Base-by-base conservation (phyloP, 1,139 yeast species). In the Candida neerlandica region DNA sequence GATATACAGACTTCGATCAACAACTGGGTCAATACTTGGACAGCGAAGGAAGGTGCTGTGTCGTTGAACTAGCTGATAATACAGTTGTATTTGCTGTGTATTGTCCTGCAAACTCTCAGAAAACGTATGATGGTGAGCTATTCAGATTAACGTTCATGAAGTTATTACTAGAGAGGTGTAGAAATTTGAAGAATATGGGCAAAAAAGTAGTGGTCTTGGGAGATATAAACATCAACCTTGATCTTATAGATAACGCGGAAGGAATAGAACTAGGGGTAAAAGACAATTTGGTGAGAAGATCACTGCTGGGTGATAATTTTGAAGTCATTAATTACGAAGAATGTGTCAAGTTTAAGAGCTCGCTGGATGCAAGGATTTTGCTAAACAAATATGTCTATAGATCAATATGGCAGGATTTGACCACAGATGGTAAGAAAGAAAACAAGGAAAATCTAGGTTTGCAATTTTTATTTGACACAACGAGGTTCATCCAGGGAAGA, bases 61-160 rank as follows among this genome's bases (percentile, higher is more conserved):
- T 89, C 9, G 69, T 92, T 1, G 98, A 94, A 61, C 62, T 92
- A 27, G 86, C 84, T 0, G 73, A 67, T 51, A 78, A 81, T 54
- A 66, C 84, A 2, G 88, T 87, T 1, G 66, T 94, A 0, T 82
- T 94, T 48, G 83, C 92, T 0, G 78, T 90, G 1, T 94, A 94
- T 62, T 92, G 98, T 61, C 98, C 98, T 0, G 98, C 98, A 0
- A 90, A 91, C 61, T 89, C 97, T 0, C 71, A 71, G 67, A 74
- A 70, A 0, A 80, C 90, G 0, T 91, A 84, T 3, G 89, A 84
- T 46, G 95, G 95, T 10, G 88, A 85, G 51, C 66, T 65, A 16
- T 86, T 74, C 58, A 70, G 96, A 42, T 61, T 81, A 41, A 64
- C 70, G 11, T 94, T 89, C 60, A 71, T 89, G 50, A 69, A 72